phyloP scores from a whole-genome alignment of 306 rosid genomes.

The Dalbergia cultrata region DNA sequence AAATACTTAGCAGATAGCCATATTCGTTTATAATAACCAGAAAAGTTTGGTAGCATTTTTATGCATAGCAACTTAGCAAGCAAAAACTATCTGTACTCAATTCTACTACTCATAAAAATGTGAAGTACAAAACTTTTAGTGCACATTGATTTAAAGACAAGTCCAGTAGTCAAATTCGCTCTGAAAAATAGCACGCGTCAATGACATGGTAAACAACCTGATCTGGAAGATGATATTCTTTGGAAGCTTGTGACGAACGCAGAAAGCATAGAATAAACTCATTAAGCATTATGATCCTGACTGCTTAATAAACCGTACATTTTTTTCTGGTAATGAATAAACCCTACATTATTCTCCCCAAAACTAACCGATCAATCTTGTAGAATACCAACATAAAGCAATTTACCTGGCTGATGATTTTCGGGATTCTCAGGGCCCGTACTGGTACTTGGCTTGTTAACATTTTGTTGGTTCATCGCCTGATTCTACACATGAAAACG shows the following conservation, averaged over 20 bases:
- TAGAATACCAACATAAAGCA: conserved; percentile 19
- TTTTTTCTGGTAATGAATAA: neutral
- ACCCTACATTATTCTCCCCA: neutral
- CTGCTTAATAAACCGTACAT: neutral
- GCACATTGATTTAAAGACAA: conserved; percentile 2
- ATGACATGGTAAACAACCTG: conserved; percentile 18
- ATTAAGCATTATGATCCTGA: conserved; percentile 16
- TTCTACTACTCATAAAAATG: neutral
- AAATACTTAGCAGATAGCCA: conserved; percentile 31
- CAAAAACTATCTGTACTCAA: neutral
- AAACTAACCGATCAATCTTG: conserved; percentile 34
- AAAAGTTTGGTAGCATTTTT: conserved; percentile 19
- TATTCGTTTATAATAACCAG: conserved; percentile 11
- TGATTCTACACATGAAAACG: conserved; percentile 59
- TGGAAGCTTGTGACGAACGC: conserved; percentile 27
- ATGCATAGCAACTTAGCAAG: conserved; percentile 7
- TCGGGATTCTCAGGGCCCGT: conserved; percentile 60
- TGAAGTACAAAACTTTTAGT: neutral
- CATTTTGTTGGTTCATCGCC: conserved; percentile 57
- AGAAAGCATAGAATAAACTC: conserved; percentile 1
- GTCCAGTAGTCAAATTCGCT: neutral
- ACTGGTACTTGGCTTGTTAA: conserved; percentile 57
- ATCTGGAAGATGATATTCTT: neutral
- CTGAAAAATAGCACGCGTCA: conserved; percentile 21
- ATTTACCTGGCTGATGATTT: conserved; percentile 64